A percentile compares a stretch with the other conserved stretches of the same genome.
These are phyloP conservation scores for Ceratocystis harringtonii DNA, from an alignment of 2,329 filamentous ascomycete genomes.

Conservation along the genomic window DNA sequence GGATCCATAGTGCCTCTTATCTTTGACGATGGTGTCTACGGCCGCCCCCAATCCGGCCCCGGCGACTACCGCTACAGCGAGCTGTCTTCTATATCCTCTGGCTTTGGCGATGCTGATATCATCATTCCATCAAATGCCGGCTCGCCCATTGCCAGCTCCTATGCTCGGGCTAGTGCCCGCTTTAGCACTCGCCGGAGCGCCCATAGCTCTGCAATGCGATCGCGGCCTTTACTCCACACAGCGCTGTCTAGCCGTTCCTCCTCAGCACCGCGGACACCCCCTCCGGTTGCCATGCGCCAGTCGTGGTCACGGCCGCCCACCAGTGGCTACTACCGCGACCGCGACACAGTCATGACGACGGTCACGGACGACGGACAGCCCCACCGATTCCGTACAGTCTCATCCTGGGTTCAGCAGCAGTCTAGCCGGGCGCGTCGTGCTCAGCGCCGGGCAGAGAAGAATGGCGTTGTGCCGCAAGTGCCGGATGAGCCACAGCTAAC, in stretches of 20 bases:
- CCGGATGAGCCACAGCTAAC: conserved; percentile 33
- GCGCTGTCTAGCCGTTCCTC: not conserved
- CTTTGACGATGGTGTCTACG: not conserved
- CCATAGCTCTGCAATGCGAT: not conserved
- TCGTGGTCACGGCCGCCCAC: conserved; percentile 15
- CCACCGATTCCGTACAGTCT: conserved; percentile 41
- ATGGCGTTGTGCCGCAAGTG: conserved; percentile 25
- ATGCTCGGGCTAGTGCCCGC: conserved; percentile 12
- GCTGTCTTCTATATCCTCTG: conserved; percentile 47
- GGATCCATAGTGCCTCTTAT: not conserved
- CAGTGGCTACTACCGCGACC: conserved; percentile 20
- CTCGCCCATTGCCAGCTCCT: conserved; percentile 18
- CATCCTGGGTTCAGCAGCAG: conserved; percentile 52
- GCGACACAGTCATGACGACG: conserved; percentile 39
- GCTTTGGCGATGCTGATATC: conserved; percentile 48
- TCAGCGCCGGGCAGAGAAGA: conserved; percentile 26
- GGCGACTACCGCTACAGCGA: conserved; percentile 15
- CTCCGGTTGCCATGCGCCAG: conserved; percentile 6
- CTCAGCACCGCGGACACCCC: conserved; percentile 3
- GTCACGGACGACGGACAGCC: conserved; percentile 37
- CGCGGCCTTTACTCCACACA: not conserved
- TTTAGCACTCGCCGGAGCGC: conserved; percentile 9
- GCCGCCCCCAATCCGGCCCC: not conserved
- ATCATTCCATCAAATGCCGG: conserved; percentile 28
- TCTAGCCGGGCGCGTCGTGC: conserved; percentile 37